Evolutionary conservation across 2,329 filamentous ascomycete genomes (phyloP), one percentile per base, ranked within the genome.

Genomic region (Arthroderma sp.): DNA sequence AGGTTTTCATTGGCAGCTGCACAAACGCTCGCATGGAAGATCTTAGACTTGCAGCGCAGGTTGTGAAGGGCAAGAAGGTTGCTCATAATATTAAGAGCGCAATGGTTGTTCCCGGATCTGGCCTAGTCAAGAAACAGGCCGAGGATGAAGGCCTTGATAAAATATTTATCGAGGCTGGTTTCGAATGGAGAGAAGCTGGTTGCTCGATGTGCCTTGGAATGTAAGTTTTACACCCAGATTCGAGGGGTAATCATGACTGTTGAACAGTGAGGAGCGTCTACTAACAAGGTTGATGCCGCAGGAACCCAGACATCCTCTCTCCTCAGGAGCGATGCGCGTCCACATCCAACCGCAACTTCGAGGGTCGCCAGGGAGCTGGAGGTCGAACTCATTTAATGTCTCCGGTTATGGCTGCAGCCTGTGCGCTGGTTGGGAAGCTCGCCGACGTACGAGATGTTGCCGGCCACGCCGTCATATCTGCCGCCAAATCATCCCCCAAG

Each of bases 151-250:
- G 89, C 43, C 78, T 98, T 4, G 85, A 96, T 67, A 85, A 87
- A 71, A 83, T 95, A 60, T 96, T 98, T 66, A 60, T 70, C 6
- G 85, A 94, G 49, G 88, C 91, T 40, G 91, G 91, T 5, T 96
- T 96, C 54, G 89, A 96, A 64, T 96, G 89, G 89, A 80, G 91
- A 61, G 91, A 98, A 70, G 91, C 91, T 53, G 91, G 91, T 41
- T 98, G 91, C 76, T 94, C 85, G 50, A 98, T 98, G 91, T 96
- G 91, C 62, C 75, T 98, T 45, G 91, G 91, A 62, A 98, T 98
- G 89, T 22, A 22, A 22, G 15, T 22, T 22, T 22, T 22, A 22
- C 15, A 22, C 15, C 15, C 15, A 22, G 15, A 22, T 22, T 22
- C 15, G 15, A 22, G 15, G 15, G 15, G 15, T n/a, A 22, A 22